Percentiles rank a stretch among this genome's conserved stretches.
These are phyloP conservation scores for Aspergillus olivimuriae DNA, from an alignment of 495 filamentous ascomycete species.

Conservation along the genomic window DNA sequence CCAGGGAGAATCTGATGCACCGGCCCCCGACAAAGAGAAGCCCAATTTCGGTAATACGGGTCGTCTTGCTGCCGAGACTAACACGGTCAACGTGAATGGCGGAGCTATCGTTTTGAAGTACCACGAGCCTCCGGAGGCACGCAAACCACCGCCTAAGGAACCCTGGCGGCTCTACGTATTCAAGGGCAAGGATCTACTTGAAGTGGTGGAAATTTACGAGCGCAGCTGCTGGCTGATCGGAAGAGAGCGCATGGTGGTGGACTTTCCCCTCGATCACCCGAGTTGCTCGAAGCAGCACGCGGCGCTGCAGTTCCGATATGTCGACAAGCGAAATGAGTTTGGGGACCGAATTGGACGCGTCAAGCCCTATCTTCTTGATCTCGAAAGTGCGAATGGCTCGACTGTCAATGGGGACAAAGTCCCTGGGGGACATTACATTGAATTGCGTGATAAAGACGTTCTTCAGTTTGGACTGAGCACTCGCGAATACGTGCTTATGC, in stretches of 20 bases:
- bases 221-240: constrained; percentile 90
- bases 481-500: constrained; percentile 81
- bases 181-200: constrained; percentile 72
- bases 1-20: constrained; percentile 27
- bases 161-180: constrained; percentile 91
- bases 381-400: constrained; percentile 93
- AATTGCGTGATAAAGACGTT: constrained; percentile 83
- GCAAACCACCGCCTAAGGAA: constrained; percentile 72
- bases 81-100: constrained; percentile 67
- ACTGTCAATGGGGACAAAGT: constrained; percentile 68
- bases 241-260: constrained; percentile 69
- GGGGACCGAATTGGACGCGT: constrained; percentile 77
- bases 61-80: constrained; percentile 79
- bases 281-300: constrained; percentile 94
- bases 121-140: constrained; percentile 87
- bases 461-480: constrained; percentile 81
- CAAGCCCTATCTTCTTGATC: constrained; percentile 84
- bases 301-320: constrained; percentile 85
- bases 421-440: constrained; percentile 71
- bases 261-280: constrained; percentile 80
- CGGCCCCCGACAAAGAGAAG: constrained; percentile 63
- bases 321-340: constrained; percentile 76
- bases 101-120: constrained; percentile 80
- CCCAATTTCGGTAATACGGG: constrained; percentile 82
- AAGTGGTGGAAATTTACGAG: constrained; percentile 66